Percentiles rank a stretch among this genome's conserved stretches.
These are phyloP conservation scores for Cercospora citrullina DNA, from an alignment of 2,329 filamentous ascomycete genomes.

Conservation along the genomic window DNA sequence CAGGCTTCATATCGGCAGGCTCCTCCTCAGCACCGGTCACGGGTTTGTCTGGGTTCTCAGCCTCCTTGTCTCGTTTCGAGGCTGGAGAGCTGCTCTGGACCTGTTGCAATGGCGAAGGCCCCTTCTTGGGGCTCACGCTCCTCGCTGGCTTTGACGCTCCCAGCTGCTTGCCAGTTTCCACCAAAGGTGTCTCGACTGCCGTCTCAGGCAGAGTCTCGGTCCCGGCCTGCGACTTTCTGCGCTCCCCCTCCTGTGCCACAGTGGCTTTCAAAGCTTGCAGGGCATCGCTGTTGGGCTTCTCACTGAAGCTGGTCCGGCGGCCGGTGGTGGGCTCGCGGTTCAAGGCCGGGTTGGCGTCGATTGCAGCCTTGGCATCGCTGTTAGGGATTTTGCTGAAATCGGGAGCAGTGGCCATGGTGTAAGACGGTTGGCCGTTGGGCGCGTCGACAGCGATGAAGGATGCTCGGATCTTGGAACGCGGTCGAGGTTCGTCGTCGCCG, in stretches of 20 bases:
- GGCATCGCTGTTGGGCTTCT: slow-evolving; percentile 38
- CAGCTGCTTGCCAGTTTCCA: slow-evolving; percentile 27
- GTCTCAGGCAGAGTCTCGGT: slow-evolving; percentile 46
- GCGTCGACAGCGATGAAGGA: slow-evolving; percentile 52
- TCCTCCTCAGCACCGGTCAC: slow-evolving; percentile 46
- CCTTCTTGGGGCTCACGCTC: slow-evolving; percentile 6
- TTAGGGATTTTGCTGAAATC: slow-evolving; percentile 19
- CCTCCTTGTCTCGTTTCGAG: slow-evolving; percentile 25
- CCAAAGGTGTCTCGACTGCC: slow-evolving; percentile 43
- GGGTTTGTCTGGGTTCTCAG: slow-evolving; percentile 49
- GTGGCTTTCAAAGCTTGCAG: slow-evolving; percentile 43
- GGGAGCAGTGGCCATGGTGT: slow-evolving; percentile 26
- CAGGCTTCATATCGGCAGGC: slow-evolving; percentile 43
- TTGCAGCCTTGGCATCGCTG: slow-evolving; percentile 14
- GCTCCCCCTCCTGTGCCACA: slow-evolving; percentile 44
- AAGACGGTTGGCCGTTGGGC: slow-evolving; percentile 16
- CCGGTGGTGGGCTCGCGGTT: slow-evolving; percentile 30
- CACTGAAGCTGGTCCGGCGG: slow-evolving; percentile 45
- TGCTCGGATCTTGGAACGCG: slow-evolving; percentile 49
- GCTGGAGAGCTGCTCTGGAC: background rate
- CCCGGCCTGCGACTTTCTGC: slow-evolving; percentile 39
- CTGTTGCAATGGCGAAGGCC: background rate
- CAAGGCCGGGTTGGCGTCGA: slow-evolving; percentile 19
- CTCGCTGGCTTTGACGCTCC: slow-evolving; percentile 11
- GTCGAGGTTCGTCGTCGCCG: slow-evolving; percentile 35